Conservation (phyloP, 2,329 filamentous ascomycete genomes). For the Penicillium sclerotigenum region DNA sequence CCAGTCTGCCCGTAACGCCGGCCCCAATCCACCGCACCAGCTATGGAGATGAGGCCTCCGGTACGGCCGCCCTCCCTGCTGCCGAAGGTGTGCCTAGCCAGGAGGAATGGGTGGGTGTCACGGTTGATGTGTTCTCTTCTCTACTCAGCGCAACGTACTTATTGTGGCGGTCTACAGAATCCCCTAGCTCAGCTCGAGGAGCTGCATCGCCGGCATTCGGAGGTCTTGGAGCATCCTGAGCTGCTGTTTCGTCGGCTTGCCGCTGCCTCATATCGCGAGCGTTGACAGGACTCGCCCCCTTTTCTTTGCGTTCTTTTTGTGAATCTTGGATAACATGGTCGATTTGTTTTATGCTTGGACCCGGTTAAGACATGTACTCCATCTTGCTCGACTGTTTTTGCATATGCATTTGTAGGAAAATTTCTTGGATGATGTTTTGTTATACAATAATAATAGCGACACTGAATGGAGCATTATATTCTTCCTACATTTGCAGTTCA, state of each 20-base stretch:
- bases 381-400: neutral
- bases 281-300: neutral
- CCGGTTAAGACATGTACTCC: neutral
- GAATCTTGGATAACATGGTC: neutral
- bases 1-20: slow-evolving; percentile 86
- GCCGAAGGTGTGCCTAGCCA: slow-evolving; percentile 84
- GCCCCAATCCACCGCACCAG: slow-evolving; percentile 68
- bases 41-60: slow-evolving; percentile 34
- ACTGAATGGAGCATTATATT: neutral
- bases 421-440: neutral
- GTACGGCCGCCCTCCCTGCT: slow-evolving; percentile 56
- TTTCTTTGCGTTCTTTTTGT: neutral
- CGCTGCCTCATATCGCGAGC: neutral
- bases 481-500: neutral
- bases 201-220: slow-evolving; percentile 64
- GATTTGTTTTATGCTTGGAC: neutral
- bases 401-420: slow-evolving; percentile 6
- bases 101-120: slow-evolving; percentile 87
- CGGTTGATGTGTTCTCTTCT: slow-evolving; percentile 45
- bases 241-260: slow-evolving; percentile 22
- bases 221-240: slow-evolving; percentile 52
- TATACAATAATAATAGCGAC: slow-evolving; percentile 1
- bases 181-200: slow-evolving; percentile 67
- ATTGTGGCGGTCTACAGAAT: slow-evolving; percentile 58
- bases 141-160: slow-evolving; percentile 44